phyloP scores from a whole-genome alignment of 768 basidiomycete species.

The Boletus sp. region DNA sequence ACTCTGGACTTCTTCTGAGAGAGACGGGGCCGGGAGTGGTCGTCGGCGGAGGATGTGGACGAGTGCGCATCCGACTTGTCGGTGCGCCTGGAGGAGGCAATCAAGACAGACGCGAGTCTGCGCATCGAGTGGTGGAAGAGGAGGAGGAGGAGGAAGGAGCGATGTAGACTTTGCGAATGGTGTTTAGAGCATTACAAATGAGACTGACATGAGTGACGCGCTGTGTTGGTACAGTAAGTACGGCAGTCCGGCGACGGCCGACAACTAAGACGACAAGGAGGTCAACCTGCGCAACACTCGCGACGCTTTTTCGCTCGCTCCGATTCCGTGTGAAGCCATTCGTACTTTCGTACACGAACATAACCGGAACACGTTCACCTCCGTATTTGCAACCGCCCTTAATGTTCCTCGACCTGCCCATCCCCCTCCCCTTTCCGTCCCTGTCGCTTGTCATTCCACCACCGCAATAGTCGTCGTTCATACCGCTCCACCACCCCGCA shows the following conservation, averaged over 20 bases:
- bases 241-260: slow-evolving; percentile 15
- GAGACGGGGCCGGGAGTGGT: slow-evolving; percentile 14
- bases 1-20: slow-evolving; percentile 23
- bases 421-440: slow-evolving; percentile 3
- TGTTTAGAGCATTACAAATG: slow-evolving; percentile 38
- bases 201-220: no score
- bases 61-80: slow-evolving; percentile 27
- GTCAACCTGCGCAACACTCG: neutral
- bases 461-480: slow-evolving; percentile 59
- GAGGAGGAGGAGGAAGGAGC: slow-evolving; percentile 22
- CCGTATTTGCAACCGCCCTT: slow-evolving; percentile 8
- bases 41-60: slow-evolving; percentile 10
- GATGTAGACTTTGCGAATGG: slow-evolving; percentile 10
- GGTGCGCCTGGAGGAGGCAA: slow-evolving; percentile 38
- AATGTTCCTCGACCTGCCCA: slow-evolving; percentile 10
- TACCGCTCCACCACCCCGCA: slow-evolving; percentile 57
- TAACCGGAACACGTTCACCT: neutral
- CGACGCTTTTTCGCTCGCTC: slow-evolving; percentile 1
- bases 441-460: slow-evolving; percentile 40
- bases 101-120: slow-evolving; percentile 61
- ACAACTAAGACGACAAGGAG: slow-evolving; percentile 10
- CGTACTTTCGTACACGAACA: neutral
- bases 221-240: no score
- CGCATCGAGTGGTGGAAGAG: slow-evolving; percentile 51
- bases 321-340: slow-evolving; percentile 10